Conservation (phyloP, 768 basidiomycete species). For the Auriscalpium vulgare region DNA sequence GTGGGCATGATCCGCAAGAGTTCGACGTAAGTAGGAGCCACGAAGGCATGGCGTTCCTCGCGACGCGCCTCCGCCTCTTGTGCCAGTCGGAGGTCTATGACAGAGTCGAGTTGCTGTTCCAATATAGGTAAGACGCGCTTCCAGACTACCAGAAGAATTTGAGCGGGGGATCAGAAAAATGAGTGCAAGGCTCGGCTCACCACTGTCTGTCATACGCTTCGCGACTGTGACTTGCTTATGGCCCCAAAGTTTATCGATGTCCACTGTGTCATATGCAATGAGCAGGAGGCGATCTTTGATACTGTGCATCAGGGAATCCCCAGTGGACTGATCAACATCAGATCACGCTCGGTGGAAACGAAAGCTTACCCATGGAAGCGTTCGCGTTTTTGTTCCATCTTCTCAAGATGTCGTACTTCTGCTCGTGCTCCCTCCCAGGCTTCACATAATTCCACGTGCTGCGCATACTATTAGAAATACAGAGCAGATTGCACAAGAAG, state of each 20-base stretch:
- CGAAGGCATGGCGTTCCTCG: not conserved
- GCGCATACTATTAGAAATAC: not conserved
- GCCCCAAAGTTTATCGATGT: not conserved
- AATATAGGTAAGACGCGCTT: not conserved
- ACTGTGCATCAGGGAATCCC: not conserved
- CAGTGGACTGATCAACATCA: not conserved
- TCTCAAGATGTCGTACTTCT: not conserved
- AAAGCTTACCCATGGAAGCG: not conserved
- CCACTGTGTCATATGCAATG: not conserved
- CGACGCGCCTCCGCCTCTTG: not conserved
- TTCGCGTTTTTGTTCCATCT: conserved; percentile 4
- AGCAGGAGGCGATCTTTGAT: conserved; percentile 1
- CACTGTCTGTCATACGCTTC: conserved; percentile 8
- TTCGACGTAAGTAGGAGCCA: not conserved
- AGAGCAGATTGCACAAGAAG: not conserved
- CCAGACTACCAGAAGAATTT: not conserved
- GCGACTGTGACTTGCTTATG: conserved; percentile 6
- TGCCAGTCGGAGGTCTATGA: not conserved
- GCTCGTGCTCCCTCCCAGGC: conserved; percentile 4
- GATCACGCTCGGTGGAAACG: not conserved
- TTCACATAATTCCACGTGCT: conserved; percentile 5
- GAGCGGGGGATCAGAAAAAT: not conserved
- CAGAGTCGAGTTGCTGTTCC: not conserved
- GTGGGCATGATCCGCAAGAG: not conserved
- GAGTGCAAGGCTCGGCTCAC: not conserved